Percentiles rank a stretch among this genome's conserved stretches.
phyloP scores from a whole-genome alignment of 768 basidiomycete genomes.

The Kwoniella dejecticola region DNA sequence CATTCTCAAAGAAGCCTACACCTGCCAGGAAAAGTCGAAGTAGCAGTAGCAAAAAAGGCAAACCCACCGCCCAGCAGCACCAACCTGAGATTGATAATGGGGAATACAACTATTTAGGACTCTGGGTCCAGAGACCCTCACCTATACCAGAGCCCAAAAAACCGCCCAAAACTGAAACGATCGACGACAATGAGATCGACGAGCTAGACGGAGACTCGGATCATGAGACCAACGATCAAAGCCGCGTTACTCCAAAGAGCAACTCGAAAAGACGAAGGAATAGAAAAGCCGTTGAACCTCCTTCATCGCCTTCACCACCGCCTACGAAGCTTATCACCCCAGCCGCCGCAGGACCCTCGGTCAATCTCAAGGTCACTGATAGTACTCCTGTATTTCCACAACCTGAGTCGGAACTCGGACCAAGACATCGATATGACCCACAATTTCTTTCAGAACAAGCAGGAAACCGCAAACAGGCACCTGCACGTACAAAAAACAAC shows the following conservation, averaged over 20 bases:
- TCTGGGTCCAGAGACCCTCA: neutral
- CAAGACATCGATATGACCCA: neutral
- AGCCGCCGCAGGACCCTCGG: neutral
- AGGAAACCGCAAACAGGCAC: neutral
- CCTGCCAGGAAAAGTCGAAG: neutral
- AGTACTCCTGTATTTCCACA: neutral
- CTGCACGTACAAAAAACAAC: neutral
- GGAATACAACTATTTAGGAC: neutral
- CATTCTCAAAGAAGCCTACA: neutral
- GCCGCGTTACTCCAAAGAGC: neutral
- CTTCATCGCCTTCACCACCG: neutral
- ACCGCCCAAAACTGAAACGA: neutral
- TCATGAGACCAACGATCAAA: neutral
- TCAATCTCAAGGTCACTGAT: neutral
- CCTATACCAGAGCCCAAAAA: neutral
- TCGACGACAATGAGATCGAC: neutral
- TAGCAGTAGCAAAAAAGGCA: neutral
- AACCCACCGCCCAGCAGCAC: neutral
- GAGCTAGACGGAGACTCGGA: neutral
- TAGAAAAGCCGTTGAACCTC: neutral
- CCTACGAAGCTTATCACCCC: slow-evolving; percentile 8
- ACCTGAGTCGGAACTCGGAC: neutral
- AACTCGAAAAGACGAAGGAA: neutral
- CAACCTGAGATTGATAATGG: slow-evolving; percentile 6
- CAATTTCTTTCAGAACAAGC: neutral